Evolutionary conservation across 2,329 filamentous ascomycete genomes (phyloP).

Genomic region (Rugonectria rugulosa): DNA sequence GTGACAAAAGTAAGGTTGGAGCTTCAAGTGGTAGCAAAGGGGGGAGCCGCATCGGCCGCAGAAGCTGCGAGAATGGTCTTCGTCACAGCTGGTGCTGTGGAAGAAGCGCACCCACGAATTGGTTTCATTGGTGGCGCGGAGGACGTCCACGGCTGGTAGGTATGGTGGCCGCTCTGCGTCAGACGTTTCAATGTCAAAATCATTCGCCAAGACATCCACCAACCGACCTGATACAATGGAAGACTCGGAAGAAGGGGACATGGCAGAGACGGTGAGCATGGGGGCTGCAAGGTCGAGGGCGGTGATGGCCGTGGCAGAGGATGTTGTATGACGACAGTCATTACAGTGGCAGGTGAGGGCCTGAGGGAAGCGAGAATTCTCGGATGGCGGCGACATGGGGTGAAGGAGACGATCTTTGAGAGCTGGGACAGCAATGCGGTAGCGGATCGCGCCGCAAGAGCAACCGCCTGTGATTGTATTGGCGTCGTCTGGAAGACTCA

Average conservation of each 20-base stretch:
- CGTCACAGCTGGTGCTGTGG: constrained; percentile 28
- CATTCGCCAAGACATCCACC: constrained; percentile 24
- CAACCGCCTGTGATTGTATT: constrained; percentile 37
- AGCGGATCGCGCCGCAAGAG: constrained; percentile 37
- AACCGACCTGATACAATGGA: constrained; percentile 26
- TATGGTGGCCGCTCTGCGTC: constrained; percentile 29
- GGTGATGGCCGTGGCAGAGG: constrained; percentile 14
- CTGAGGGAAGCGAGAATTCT: constrained; percentile 24
- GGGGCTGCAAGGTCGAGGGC: constrained; percentile 24
- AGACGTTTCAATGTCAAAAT: constrained; percentile 21
- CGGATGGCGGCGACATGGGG: constrained; percentile 21
- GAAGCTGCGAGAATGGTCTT: constrained; percentile 32
- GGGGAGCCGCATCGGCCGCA: constrained; percentile 37
- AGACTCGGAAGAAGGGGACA: constrained; percentile 13
- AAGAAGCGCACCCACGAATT: constrained; percentile 38
- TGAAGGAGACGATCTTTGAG: constrained; percentile 20
- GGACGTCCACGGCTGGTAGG: constrained; percentile 27
- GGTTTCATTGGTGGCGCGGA: constrained; percentile 21
- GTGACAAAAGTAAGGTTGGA: constrained; percentile 19
- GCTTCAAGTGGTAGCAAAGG: constrained; percentile 30
- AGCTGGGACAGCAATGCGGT: constrained; percentile 31
- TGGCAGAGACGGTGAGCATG: constrained; percentile 34
- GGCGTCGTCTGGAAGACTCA: constrained; percentile 34
- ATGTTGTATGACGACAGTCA: constrained; percentile 32
- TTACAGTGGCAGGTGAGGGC: constrained; percentile 36